phyloP scores from a whole-genome alignment of 176 grass and related monocot species.

The Carex myosuroides region DNA sequence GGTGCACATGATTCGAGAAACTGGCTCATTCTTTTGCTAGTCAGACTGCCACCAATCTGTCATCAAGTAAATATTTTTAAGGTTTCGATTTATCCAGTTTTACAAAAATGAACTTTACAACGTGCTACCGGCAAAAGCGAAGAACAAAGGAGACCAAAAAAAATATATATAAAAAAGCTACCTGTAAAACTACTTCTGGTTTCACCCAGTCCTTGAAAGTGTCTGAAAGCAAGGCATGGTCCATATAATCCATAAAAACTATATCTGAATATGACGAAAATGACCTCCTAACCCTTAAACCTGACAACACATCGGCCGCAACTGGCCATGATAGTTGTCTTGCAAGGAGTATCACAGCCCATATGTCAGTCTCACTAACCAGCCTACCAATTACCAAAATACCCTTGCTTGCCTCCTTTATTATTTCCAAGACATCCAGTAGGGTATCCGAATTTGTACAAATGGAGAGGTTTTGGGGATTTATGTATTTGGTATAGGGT shows the following conservation, averaged over 20 bases:
- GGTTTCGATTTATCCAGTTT: background rate
- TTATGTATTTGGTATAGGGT: conserved; percentile 80
- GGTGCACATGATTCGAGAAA: conserved; percentile 62
- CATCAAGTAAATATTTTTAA: conserved; percentile 4
- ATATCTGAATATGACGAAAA: conserved; percentile 37
- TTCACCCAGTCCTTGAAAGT: conserved; percentile 57
- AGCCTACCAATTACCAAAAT: conserved; percentile 72
- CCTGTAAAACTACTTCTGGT: conserved; percentile 87
- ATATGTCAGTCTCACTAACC: conserved; percentile 70
- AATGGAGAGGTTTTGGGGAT: conserved; percentile 35
- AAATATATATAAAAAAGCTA: conserved; percentile 24
- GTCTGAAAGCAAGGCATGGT: conserved; percentile 78
- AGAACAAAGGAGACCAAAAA: background rate
- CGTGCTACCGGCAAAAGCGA: background rate
- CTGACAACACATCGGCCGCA: conserved; percentile 79
- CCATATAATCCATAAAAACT: conserved; percentile 75
- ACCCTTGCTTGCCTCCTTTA: conserved; percentile 56
- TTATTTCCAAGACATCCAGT: conserved; percentile 54
- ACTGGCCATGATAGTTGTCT: conserved; percentile 88
- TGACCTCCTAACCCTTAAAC: conserved; percentile 64
- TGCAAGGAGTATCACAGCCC: conserved; percentile 55
- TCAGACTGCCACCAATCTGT: conserved; percentile 90
- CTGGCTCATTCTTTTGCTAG: conserved; percentile 72
- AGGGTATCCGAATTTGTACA: conserved; percentile 34
- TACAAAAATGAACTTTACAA: background rate